These are phyloP conservation scores for Phytophthora europaea DNA, from an alignment of 352 stramenopile genomes.

Conservation along the genomic window DNA sequence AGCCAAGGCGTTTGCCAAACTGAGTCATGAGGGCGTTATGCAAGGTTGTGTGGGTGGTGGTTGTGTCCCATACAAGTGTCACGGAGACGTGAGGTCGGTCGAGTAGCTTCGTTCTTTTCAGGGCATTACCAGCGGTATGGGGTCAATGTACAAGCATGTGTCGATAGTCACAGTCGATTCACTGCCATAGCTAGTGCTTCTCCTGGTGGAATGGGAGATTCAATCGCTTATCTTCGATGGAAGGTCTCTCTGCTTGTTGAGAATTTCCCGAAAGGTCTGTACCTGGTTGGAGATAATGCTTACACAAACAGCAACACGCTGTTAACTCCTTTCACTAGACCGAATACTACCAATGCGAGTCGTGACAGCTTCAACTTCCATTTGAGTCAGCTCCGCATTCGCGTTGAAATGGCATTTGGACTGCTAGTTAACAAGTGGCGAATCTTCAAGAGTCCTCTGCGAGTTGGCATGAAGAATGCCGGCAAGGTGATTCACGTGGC, in stretches of 20 bases:
- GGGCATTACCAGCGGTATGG: not conserved
- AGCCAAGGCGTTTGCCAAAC: not conserved
- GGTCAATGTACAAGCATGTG: not conserved
- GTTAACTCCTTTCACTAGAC: constrained; percentile 9
- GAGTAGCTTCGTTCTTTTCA: not conserved
- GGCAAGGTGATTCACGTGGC: not conserved
- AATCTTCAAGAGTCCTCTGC: not conserved
- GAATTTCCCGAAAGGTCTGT: not conserved
- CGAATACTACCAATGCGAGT: not conserved
- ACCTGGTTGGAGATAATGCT: constrained; percentile 9
- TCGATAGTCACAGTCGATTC: not conserved
- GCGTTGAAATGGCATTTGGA: constrained; percentile 23
- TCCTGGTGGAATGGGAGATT: not conserved
- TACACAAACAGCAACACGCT: constrained; percentile 5
- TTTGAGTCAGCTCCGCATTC: constrained; percentile 8
- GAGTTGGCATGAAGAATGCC: not conserved
- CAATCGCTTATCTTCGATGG: not conserved
- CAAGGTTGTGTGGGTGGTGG: not conserved
- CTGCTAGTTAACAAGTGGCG: constrained; percentile 25
- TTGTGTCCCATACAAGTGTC: not conserved
- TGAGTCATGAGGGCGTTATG: not conserved
- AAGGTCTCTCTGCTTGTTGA: not conserved
- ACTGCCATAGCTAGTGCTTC: not conserved
- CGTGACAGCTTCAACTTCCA: constrained; percentile 18
- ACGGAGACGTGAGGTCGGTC: not conserved